A percentile compares a stretch with the other conserved stretches of the same genome.
phyloP scores from a whole-genome alignment of 108 stramenopile species.

The Discostella pseudostelligera region DNA sequence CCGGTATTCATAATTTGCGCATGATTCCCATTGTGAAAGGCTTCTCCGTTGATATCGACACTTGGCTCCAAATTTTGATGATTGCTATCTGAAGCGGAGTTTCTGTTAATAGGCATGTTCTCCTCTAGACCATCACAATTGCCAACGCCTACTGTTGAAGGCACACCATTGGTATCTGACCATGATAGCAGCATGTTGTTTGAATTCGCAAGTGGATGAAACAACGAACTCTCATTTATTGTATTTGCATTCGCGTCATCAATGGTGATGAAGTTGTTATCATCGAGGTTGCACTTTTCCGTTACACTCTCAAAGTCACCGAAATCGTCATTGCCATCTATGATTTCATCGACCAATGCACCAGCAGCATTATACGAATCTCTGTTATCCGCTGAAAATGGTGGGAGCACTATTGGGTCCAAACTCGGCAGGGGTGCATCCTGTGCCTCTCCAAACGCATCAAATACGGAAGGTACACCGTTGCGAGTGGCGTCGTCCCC shows the following conservation, averaged over 20 bases:
- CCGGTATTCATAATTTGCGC: neutral
- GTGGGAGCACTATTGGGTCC: neutral
- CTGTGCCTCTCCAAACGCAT: slow-evolving; percentile 16
- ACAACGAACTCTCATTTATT: neutral
- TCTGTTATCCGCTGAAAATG: no score
- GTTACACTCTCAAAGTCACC: slow-evolving; percentile 41
- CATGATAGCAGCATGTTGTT: no score
- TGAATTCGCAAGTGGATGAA: no score
- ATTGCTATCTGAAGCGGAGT: no score
- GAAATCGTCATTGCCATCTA: slow-evolving; percentile 40
- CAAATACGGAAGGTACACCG: slow-evolving; percentile 13
- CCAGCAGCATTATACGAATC: no score
- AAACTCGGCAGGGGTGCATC: slow-evolving; percentile 39
- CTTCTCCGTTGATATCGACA: no score
- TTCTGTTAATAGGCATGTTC: neutral
- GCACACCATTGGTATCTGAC: no score
- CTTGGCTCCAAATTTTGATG: no score
- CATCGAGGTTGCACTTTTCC: neutral
- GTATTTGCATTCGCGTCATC: slow-evolving; percentile 9
- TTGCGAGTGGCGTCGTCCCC: neutral
- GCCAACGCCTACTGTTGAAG: no score
- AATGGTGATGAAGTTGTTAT: no score
- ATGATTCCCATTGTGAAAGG: neutral
- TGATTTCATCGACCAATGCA: neutral
- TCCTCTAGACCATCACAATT: no score